Base-by-base conservation (phyloP, 2,329 filamentous ascomycete species). In the Epicoccum sorghinum region DNA sequence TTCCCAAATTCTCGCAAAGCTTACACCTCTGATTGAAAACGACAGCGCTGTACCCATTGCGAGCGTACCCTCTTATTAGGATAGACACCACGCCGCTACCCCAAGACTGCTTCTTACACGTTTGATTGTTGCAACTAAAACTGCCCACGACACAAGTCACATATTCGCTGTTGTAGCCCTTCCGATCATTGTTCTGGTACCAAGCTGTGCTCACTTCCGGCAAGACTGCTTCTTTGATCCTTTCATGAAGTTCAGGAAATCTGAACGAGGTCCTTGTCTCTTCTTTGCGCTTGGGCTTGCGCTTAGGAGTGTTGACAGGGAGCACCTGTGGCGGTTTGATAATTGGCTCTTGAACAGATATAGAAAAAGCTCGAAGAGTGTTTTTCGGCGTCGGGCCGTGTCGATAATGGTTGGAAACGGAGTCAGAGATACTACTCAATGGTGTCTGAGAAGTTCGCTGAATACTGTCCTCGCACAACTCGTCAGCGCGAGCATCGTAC, bases 1-100 rank as follows among this genome's bases (percentile, higher is more conserved):
- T 29, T 10, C 60, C 61, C 24, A 66, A 47, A 9, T 40, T n/a
- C 8, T 58, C 39, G 42, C 63, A 66, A 22, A 29, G 33, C 22
- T 62, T 53, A 52, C 63, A 67, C 7, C 42, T 7, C 42, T 45
- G 42, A 27, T 45, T 45, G n/a, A 14, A 45, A 14, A 45, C 42
- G 9, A 45, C 12, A 3, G 42, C 32, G 32, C 23, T 45, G n/a
- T 37, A 45, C 10, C 32, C 32, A 18, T 36, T 45, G 30, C n/a
- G 12, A 25, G 18, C 3, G 14, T 45, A 37, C 8, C 42, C 12
- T 14, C 22, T 24, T 36, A 36, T 45, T 22, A 36, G 2, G 9
- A 45, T 27, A 10, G 42, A 10, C 30, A 45, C 42, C 30, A 36
- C 18, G n/a, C 27, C 27, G 13, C 42, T 45, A 3, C 5, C 12